Evolutionary conservation across 768 basidiomycete species (phyloP), one percentile per base, ranked within the genome.

Genomic region (Holtermanniella nyarrowii): DNA sequence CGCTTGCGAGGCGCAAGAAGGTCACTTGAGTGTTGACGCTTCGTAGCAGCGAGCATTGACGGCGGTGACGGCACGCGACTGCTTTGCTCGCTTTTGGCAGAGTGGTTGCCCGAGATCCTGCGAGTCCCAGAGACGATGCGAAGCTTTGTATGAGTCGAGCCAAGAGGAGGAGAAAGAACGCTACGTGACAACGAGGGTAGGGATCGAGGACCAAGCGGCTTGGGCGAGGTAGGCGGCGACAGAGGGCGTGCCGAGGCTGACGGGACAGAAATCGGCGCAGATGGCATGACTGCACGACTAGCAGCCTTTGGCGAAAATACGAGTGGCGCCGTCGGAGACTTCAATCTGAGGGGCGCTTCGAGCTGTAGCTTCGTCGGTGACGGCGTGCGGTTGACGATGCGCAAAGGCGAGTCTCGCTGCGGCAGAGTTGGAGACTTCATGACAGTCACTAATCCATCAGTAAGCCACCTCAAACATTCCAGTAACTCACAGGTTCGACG

Each of bases 11-110:
- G 66, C 2, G 57, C 50, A 14, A 69, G 46, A n/a, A 64, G 60
- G 39, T 71, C 70, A 25, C 52, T 50, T 4, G 70, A 71, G 22
- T 63, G 65, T 39, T 63, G 62, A 21, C 70, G 56, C 37, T 71
- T 71, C 1, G 54, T 14, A 0, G 53, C 14, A 18, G 53, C 12
- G 25, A 46, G 31, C 2, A 27, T 31, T 2, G 51, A 43, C 2
- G 61, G 55, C 13, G 56, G 54, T 7, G 46, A 47, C 11, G 57
- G 14, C 12, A 23, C 10, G 13, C 5, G 26, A n/a, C 40, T 54
- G 49, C 11, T 57, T 18, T 55, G 49, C 0, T 51, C 50, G 21
- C 48, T 53, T 42, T 58, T 60, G 23, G 68, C 31, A 7, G 49
- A 12, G 65, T 66, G 3, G 65, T 46, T 3, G 54, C 65, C 54